Conservation (phyloP, 176 grass and related monocot genomes). For the Themeda triandra region DNA sequence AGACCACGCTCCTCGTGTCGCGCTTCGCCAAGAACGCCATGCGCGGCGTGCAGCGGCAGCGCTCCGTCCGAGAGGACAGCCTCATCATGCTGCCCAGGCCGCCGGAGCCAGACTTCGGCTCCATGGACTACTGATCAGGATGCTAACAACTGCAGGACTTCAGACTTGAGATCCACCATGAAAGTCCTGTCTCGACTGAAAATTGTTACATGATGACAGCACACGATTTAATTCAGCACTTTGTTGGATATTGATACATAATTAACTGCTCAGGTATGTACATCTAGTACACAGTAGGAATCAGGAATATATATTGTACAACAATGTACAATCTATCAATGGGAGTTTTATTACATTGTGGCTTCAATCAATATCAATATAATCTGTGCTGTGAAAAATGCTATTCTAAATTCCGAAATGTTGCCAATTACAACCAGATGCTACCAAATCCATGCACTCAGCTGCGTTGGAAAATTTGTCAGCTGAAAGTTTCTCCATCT, state of each 20-base stretch:
- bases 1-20: conserved; percentile 52
- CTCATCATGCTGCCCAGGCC: conserved; percentile 65
- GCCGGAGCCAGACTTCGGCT: conserved; percentile 46
- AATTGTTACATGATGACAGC: no score
- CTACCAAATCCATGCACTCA: not conserved
- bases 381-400: not conserved
- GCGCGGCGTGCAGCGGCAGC: conserved; percentile 37
- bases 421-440: not conserved
- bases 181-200: no score
- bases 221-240: not conserved
- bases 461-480: not conserved
- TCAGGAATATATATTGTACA: not conserved
- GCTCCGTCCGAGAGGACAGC: not conserved
- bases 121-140: conserved; percentile 29
- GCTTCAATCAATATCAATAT: not conserved
- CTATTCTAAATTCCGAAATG: conserved; percentile 15
- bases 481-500: not conserved
- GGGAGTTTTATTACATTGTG: not conserved
- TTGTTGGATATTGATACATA: not conserved
- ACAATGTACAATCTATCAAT: not conserved
- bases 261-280: not conserved
- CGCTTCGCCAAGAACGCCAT: conserved; percentile 66
- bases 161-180: no score
- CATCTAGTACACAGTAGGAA: not conserved
- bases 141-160: no score